Base-by-base conservation (phyloP, 1,284 basidiomycete species). In the Porogramme epimiltina region DNA sequence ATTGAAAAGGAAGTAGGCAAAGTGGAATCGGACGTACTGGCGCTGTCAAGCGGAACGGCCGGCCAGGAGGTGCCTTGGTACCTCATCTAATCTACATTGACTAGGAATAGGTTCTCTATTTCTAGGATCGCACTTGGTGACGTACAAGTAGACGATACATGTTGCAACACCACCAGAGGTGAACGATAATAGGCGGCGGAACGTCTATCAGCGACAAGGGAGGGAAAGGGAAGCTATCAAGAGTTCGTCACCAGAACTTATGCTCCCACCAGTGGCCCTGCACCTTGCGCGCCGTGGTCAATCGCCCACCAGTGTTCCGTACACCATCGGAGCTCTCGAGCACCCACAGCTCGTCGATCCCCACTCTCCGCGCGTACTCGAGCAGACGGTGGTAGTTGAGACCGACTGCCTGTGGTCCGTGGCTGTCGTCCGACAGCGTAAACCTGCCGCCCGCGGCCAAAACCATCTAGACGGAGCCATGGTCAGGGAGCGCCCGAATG, bases 391-490 rank as follows among this genome's bases (percentile, higher is more conserved):
- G 61, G 64, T 97, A 99, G 69, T 98, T 95, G 47, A 95, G 74
- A 0, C 93, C 96, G 39, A 99, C 94, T 16, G 87, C 85, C 34
- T 85, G 80, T 1, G 93, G 88, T 0, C 94, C 94, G 65, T 99
- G 96, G 51, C 95, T 96, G 70, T 99, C 96, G 68, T 99, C 96
- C 2, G 95, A 98, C 18, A 98, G 78, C 19, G 89, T 85, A 52
- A 98, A 80, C 20, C 84, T 80, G 0, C 96, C 96, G 5, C 79
- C 80, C 33, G 77, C 67, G 18, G 75, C 64, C 13, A 83, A 62
- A 53, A 98, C 91, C 16, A 91, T 67, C 91, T 95, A 59, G 42
- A 38, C 33, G 42, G n/a, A 56, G 26, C 11, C 34, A 20, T 8
- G 9, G 34, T 13, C 28, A 13, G 28, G 6, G 20, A 47, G 40